Percentiles rank a stretch among this genome's conserved stretches.
Conservation (phyloP, 2,329 filamentous ascomycete genomes). For the Septoria linicola region DNA sequence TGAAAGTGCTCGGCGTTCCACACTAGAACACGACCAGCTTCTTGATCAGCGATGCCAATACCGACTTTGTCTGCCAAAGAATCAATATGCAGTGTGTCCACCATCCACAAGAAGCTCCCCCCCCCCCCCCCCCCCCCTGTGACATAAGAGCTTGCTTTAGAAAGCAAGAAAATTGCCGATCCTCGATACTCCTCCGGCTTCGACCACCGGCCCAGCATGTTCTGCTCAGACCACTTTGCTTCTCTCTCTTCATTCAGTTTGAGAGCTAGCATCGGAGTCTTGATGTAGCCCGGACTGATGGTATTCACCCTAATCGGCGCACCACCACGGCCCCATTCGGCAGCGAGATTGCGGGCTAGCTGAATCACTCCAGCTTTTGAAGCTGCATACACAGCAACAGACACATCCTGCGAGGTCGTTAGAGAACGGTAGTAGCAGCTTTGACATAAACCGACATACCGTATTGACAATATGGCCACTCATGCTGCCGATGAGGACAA, state of each 20-base stretch:
- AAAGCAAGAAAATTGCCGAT: constrained; percentile 8
- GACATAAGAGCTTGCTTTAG: constrained; percentile 13
- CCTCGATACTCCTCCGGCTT: constrained; percentile 12
- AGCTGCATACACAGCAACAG: constrained; percentile 51
- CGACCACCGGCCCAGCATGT: constrained; percentile 15
- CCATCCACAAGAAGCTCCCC: no score
- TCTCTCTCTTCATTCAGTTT: background rate
- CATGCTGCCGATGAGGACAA: constrained; percentile 40
- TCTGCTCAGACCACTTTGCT: constrained; percentile 6
- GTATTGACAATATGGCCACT: constrained; percentile 35
- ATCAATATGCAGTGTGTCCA: no score
- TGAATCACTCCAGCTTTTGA: constrained; percentile 56
- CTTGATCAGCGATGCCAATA: no score
- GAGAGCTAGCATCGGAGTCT: constrained; percentile 8
- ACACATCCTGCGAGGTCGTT: no score
- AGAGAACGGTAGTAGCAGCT: no score
- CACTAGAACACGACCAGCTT: no score
- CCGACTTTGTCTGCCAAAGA: no score
- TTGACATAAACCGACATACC: no score
- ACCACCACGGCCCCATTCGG: constrained; percentile 48
- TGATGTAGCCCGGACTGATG: constrained; percentile 13
- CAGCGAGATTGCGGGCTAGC: constrained; percentile 50
- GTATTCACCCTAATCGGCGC: constrained; percentile 13
- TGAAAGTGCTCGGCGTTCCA: no score
- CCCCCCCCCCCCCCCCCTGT: constrained; percentile 9